Conservation (phyloP, 225 moss, liverwort and hornwort species). For the Physcomitrium patens region DNA sequence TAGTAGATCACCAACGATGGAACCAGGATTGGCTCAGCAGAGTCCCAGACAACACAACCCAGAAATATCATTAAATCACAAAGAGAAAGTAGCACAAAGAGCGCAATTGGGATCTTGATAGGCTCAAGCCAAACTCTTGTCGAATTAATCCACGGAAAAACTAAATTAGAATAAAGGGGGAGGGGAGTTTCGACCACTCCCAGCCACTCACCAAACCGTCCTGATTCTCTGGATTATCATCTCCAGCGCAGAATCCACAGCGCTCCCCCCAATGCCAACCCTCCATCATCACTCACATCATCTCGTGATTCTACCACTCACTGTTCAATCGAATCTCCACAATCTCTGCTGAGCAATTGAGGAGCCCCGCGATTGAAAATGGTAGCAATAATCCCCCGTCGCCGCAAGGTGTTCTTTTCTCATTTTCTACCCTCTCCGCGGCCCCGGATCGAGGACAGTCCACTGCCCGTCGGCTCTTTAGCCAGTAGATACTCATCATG, state of each 20-base stretch:
- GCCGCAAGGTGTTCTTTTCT: not conserved
- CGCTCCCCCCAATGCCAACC: not conserved
- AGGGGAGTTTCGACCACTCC: too few relatives aligned
- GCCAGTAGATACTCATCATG: slow-evolving; percentile 25
- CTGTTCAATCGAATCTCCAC: slow-evolving; percentile 20
- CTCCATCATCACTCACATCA: slow-evolving; percentile 25
- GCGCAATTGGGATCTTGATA: slow-evolving; percentile 40
- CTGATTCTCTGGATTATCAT: too few relatives aligned
- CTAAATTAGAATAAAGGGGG: too few relatives aligned
- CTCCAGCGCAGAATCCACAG: too few relatives aligned
- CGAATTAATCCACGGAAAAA: too few relatives aligned
- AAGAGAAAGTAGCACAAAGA: not conserved
- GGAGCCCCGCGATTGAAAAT: not conserved
- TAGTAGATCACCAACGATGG: slow-evolving; percentile 45
- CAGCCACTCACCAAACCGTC: too few relatives aligned
- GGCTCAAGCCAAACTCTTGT: too few relatives aligned
- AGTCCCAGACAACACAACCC: not conserved
- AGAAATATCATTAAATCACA: too few relatives aligned
- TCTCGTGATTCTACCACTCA: slow-evolving; percentile 16
- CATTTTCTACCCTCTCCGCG: slow-evolving; percentile 23
- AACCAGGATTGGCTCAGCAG: slow-evolving; percentile 33
- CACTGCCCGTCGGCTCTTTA: too few relatives aligned
- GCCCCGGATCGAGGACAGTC: too few relatives aligned
- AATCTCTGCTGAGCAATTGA: slow-evolving; percentile 14
- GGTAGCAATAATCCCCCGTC: not conserved